Conservation (phyloP, 495 filamentous ascomycete genomes). For the Penicillium canariense region DNA sequence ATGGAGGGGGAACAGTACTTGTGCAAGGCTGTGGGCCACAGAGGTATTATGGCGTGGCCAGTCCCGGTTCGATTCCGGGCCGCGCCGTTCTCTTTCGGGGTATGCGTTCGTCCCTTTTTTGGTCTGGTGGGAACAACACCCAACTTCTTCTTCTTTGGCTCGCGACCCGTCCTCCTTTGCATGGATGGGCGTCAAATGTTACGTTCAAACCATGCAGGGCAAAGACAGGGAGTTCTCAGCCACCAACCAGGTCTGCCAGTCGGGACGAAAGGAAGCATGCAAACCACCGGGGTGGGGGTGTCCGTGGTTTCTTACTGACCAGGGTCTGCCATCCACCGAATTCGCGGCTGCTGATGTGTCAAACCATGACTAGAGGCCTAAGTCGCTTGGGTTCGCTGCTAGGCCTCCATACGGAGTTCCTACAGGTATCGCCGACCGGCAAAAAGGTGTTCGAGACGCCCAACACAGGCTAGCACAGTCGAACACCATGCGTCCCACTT, state of each 20-base stretch:
- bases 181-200: too few species aligned
- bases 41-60: not conserved
- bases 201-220: too few species aligned
- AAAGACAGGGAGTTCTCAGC: not conserved
- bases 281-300: not conserved
- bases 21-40: too few species aligned
- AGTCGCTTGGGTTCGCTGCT: not conserved
- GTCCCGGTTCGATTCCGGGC: not conserved
- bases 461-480: not conserved
- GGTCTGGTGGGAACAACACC: too few species aligned
- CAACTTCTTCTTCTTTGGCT: too few species aligned
- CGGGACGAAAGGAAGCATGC: not conserved
- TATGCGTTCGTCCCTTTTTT: not conserved
- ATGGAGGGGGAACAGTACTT: too few species aligned
- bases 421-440: not conserved
- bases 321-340: not conserved
- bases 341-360: constrained; percentile 12
- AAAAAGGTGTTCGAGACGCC: not conserved
- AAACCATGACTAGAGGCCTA: constrained; percentile 1
- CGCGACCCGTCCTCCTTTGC: too few species aligned
- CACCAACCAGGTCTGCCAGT: not conserved
- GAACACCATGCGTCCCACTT: not conserved
- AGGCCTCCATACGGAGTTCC: not conserved
- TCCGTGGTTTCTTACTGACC: not conserved
- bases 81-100: not conserved